Evolutionary conservation across 306 rosid genomes (phyloP).

Genomic region (Begonia fuchsioides): DNA sequence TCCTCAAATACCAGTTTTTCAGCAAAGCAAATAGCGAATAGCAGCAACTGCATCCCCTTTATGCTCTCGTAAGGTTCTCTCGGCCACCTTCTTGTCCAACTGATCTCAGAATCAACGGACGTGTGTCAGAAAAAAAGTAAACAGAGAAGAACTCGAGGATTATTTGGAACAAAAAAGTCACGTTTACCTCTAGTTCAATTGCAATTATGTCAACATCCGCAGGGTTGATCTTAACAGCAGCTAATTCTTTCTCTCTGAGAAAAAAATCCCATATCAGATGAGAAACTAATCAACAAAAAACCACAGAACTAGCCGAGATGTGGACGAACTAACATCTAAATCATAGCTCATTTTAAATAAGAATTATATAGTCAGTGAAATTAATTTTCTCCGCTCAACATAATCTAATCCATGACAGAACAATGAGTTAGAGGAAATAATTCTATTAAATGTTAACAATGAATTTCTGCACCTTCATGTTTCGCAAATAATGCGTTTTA

Average conservation of each 20-base stretch:
- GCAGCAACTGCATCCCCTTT: constrained; percentile 98
- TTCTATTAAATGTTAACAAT: no score
- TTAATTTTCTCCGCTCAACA: no score
- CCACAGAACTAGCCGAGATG: no score
- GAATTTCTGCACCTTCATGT: no score
- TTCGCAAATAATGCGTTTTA: no score
- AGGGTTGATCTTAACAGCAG: constrained; percentile 77
- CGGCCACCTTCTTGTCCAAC: constrained; percentile 90
- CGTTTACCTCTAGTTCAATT: constrained; percentile 63
- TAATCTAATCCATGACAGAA: no score
- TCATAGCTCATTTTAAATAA: no score
- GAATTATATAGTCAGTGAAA: no score
- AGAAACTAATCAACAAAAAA: no score
- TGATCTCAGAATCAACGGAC: constrained; percentile 10
- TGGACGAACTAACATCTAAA: no score
- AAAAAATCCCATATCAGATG: neutral
- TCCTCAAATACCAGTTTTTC: neutral
- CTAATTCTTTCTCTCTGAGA: constrained; percentile 79
- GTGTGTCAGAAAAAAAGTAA: neutral
- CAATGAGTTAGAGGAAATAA: no score
- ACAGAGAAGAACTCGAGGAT: constrained; percentile 2
- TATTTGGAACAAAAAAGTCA: neutral
- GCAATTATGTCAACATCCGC: constrained; percentile 84
- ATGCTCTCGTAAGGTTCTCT: constrained; percentile 92
- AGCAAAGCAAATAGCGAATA: constrained; percentile 62